Evolutionary conservation across 805 yeast genomes (phyloP).

Genomic region (Cyberlindnera petersonii): DNA sequence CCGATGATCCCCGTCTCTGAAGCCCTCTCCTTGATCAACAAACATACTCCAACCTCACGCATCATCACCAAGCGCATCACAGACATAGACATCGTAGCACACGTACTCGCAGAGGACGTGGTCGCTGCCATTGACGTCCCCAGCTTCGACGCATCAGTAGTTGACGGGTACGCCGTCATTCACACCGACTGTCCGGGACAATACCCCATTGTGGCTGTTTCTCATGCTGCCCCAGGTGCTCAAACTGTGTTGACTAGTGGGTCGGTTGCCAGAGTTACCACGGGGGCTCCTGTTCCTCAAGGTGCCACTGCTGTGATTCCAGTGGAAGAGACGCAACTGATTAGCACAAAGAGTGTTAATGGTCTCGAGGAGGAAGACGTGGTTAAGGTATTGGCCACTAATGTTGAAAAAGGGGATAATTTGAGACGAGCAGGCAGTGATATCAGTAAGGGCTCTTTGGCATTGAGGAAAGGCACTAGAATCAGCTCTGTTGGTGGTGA

Average conservation of each 20-base stretch:
- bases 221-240: constrained; percentile 38
- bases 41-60: constrained; percentile 32
- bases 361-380: constrained; percentile 41
- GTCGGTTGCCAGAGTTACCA: constrained; percentile 44
- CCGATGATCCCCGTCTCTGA: constrained; percentile 41
- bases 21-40: constrained; percentile 34
- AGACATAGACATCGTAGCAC: constrained; percentile 34
- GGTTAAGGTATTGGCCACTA: constrained; percentile 38
- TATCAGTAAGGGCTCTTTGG: constrained; percentile 34
- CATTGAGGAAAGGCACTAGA: constrained; percentile 34
- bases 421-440: constrained; percentile 48
- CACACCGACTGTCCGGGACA: constrained; percentile 43
- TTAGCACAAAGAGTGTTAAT: constrained; percentile 25
- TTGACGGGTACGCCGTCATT: constrained; percentile 52
- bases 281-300: constrained; percentile 55
- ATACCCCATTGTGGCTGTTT: constrained; percentile 37
- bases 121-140: constrained; percentile 40
- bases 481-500: constrained; percentile 46
- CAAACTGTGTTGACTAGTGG: constrained; percentile 28
- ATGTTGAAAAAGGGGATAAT: constrained; percentile 40
- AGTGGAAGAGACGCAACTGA: constrained; percentile 47
- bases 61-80: constrained; percentile 25
- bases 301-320: constrained; percentile 52
- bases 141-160: constrained; percentile 49
- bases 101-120: constrained; percentile 41